phyloP scores from a whole-genome alignment of 1,139 yeast genomes.

The Lodderomyces orthopsilosis region DNA sequence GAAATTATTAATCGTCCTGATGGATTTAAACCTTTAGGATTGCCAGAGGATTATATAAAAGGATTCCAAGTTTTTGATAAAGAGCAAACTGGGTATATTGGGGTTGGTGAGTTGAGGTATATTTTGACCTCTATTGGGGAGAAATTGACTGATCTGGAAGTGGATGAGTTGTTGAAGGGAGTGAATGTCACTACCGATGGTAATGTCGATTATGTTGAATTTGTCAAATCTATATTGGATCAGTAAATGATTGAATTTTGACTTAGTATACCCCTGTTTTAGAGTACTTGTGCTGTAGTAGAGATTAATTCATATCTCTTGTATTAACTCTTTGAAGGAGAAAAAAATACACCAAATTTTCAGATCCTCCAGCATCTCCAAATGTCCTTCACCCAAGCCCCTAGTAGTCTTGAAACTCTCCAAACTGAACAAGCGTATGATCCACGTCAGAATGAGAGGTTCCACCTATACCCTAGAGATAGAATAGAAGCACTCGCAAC shows the following conservation, averaged over 20 bases:
- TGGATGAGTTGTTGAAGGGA: slow-evolving; percentile 93
- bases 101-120: slow-evolving; percentile 94
- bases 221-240: slow-evolving; percentile 89
- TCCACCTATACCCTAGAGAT: slow-evolving; percentile 39
- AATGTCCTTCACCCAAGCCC: background rate
- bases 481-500: slow-evolving; percentile 32
- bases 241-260: slow-evolving; percentile 45
- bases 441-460: slow-evolving; percentile 30
- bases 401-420: background rate
- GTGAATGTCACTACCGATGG: slow-evolving; percentile 93
- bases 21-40: slow-evolving; percentile 88
- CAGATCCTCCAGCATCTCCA: background rate
- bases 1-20: slow-evolving; percentile 81
- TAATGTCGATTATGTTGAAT: slow-evolving; percentile 90
- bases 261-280: background rate
- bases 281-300: background rate
- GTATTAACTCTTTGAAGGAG: background rate
- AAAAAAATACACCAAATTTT: background rate
- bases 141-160: slow-evolving; percentile 84
- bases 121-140: slow-evolving; percentile 93
- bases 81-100: slow-evolving; percentile 91
- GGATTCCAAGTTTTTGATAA: slow-evolving; percentile 98
- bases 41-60: slow-evolving; percentile 92
- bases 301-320: background rate
- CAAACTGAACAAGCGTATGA: slow-evolving; percentile 11